Evolutionary conservation across 139 green algal species (phyloP).

Genomic region (Coelastrella sp.): DNA sequence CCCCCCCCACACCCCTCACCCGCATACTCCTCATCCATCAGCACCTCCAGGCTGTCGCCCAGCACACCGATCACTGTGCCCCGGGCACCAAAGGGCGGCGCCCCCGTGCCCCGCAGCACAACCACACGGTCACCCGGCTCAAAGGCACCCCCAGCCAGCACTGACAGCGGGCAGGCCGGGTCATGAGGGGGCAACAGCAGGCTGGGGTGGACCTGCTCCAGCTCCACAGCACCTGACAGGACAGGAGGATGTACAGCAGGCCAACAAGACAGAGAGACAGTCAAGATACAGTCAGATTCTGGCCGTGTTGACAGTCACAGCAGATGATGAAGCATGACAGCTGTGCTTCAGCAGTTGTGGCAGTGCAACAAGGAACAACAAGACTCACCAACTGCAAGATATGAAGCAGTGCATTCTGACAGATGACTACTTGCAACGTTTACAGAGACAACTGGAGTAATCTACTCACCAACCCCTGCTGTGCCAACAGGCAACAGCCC

Average conservation of each 20-base stretch:
- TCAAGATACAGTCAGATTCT: too few relatives aligned
- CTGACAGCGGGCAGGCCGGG: conserved; percentile 43
- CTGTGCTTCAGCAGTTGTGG: too few relatives aligned
- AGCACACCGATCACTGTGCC: conserved; percentile 69
- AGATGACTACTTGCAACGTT: too few relatives aligned
- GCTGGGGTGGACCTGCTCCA: conserved; percentile 80
- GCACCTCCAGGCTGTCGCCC: conserved; percentile 74
- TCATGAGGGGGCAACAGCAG: conserved; percentile 84
- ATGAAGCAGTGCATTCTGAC: too few relatives aligned
- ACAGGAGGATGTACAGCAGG: background rate
- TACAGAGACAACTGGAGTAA: background rate
- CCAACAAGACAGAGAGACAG: background rate
- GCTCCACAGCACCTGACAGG: conserved; percentile 57
- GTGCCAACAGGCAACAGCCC: conserved; percentile 30
- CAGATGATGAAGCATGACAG: too few relatives aligned
- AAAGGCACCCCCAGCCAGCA: conserved; percentile 78
- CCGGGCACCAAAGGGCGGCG: conserved; percentile 78
- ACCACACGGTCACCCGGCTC: conserved; percentile 88
- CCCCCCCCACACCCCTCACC: conserved; percentile 28
- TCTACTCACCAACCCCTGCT: conserved; percentile 12
- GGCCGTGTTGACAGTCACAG: too few relatives aligned
- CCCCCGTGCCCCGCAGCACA: conserved; percentile 61
- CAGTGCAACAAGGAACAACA: too few relatives aligned
- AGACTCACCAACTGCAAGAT: too few relatives aligned
- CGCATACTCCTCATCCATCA: conserved; percentile 72